phyloP scores from a whole-genome alignment of 768 basidiomycete genomes.

The Hydnomerulius pinastri region DNA sequence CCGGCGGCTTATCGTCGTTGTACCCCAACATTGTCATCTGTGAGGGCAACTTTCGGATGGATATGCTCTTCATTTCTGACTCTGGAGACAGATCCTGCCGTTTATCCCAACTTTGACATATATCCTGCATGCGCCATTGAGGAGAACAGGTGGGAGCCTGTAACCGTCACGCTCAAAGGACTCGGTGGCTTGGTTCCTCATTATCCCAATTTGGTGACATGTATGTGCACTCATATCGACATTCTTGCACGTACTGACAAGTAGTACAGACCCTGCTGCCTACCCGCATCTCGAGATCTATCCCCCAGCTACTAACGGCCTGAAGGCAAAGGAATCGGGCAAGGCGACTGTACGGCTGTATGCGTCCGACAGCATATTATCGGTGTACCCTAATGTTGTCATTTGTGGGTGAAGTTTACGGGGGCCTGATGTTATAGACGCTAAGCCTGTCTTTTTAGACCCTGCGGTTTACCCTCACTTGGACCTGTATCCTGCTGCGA shows the following conservation, averaged over 20 bases:
- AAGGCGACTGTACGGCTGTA: not conserved
- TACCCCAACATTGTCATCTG: no score
- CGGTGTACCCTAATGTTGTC: conserved; percentile 15
- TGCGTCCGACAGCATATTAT: not conserved
- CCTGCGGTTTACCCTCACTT: conserved; percentile 44
- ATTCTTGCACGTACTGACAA: conserved; percentile 6
- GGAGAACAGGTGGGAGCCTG: conserved; percentile 2
- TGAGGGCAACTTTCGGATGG: no score
- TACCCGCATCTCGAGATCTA: conserved; percentile 48
- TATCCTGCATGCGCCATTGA: conserved; percentile 34
- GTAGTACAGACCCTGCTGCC: conserved; percentile 34
- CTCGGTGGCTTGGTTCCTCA: conserved; percentile 2
- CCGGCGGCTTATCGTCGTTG: no score
- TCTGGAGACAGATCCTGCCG: conserved; percentile 43
- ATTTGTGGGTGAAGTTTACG: conserved; percentile 14
- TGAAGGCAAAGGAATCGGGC: not conserved
- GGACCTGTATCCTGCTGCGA: conserved; percentile 38
- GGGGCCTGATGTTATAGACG: not conserved
- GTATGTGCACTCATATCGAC: conserved; percentile 23
- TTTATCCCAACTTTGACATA: conserved; percentile 43
- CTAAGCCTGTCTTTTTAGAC: conserved; percentile 30
- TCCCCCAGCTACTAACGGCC: conserved; percentile 20
- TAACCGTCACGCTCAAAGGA: not conserved
- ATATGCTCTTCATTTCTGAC: no score
- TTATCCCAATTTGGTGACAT: conserved; percentile 40